Base-by-base conservation (phyloP, 805 yeast genomes). In the Candida methanosorbosa region DNA sequence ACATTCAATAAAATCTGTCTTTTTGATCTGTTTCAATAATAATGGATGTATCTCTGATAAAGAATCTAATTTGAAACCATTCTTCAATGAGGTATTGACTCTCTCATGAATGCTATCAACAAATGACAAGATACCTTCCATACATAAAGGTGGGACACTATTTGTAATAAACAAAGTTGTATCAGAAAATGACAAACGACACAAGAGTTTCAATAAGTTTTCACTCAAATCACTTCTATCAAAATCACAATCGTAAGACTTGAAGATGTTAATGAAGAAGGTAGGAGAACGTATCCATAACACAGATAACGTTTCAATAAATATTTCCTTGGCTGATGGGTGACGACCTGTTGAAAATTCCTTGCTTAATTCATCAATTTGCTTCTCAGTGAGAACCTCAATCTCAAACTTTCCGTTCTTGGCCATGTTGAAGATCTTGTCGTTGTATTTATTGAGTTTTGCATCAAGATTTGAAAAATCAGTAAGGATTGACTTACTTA, bases 81-180 rank as follows among this genome's bases (percentile, higher is more conserved):
- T 38, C 21, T 52, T 46, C 13, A 38, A 48, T 3, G 56, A 52
- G 32, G 46, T 30, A 57, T 65, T 61, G 41, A 73, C 50, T 50
- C 79, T 52, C 30, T 69, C 74, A 43, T 72, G 69, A 30, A 84
- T 63, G 13, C 79, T 78, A 38, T 75, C 72, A 28, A 88, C 64
- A 37, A 81, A 76, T 2, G 83, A 70, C 17, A 90, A 63, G 3
- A 92, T 56, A 2, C 97, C 95, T 48, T 92, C 97, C 34, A 92
- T 63, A 48, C 97, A 90, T 7, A 87, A 71, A 0, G 97, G 96
- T 1, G 98, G 97, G 2, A 90, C 94, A 48, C 74, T 80, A 27
- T 82, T 84, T 0, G 95, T 83, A 0, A 94, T 79, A 46, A 70
- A 64, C 9, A 68, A 47, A 0, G 97, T 94, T 9, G 90, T 72